Base-by-base conservation (phyloP, 768 basidiomycete species). In the Boletus subcaerulescens region DNA sequence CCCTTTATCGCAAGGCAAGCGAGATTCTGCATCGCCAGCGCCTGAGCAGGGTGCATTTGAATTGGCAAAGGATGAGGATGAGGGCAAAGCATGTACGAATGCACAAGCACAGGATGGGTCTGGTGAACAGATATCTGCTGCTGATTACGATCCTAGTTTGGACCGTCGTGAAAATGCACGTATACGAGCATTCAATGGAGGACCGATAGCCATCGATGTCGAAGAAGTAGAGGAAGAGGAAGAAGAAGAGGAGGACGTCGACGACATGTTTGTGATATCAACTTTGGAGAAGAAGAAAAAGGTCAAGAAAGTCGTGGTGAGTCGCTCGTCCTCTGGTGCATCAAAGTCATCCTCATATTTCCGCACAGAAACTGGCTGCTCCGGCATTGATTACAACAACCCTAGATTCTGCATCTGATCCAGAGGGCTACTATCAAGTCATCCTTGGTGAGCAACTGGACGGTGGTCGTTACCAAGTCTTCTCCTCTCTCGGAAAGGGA, bases 381-480 rank as follows among this genome's bases (percentile, higher is more conserved):
- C 86, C 86, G 4, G 84, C 85, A 3, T 71, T 88, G n/a, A 84
- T 86, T 13, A 83, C 84, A 0, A 84, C 85, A n/a, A 85, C 85
- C 2, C 74, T 93, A 20, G 97, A 99, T 72, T 87, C 93, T 26
- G 93, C 89, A 7, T 87, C 96, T 33, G 97, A 98, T 71, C 68
- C 89, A 0, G 97, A 99, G 72, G 97, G 97, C 1, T 98, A 98
- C 70, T 99, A 98, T 68, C 85, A 85, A 54, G 83, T 97, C 49
- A 92, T 95, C 48, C 83, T 98, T 15, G 97, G 96, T 42, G 97
- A 99, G 72, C 86, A 93, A 55, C 78, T 99, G 17, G 95, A 97
- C 65, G 83, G 86, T 26, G 94, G 91, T 6, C 83, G 89, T 40
- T 99, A 98, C 68, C 93, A 97, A 69, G 93, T 99, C 11, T 94